Evolutionary conservation across 75 land plant species (phyloP), one percentile per base, ranked within the genome.

Genomic region (Ceratopteris richardii): DNA sequence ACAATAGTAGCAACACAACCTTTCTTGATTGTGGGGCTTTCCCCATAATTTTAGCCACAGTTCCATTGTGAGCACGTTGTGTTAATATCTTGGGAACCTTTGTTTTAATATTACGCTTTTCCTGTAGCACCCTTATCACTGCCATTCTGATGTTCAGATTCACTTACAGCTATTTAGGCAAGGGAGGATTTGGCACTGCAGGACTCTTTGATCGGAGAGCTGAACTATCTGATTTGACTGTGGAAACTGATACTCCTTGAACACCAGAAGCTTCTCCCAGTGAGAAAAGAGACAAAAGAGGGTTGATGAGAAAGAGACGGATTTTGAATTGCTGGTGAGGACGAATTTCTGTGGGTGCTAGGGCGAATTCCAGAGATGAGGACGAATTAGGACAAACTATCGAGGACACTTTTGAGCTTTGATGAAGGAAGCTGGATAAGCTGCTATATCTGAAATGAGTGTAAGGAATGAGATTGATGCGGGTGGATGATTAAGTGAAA

Each of bases 51-150:
- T 55, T 1, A 60, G 36, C 44, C 3, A 20, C 62, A 71, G 0
- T 57, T 68, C 44, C 55, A 53, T 17, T 65, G 66, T 23, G 18
- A 25, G 0, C 53, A 0, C n/a, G 65, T 19, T 36, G 27, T 31
- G 31, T 54, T 31, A 59, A 44, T 68, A 14, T 74, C 66, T 42
- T 64, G 69, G 21, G 53, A 24, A n/a, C 47, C 13, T 44, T 62
- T 39, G 66, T 36, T 59, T 29, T 31, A 26, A 13, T 18, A 12
- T 14, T 29, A 60, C 25, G n/a, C 21, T 24, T 14, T 21, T 16
- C 14, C 5, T 20, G 56, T 25, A 22, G 21, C 12, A 17, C 18
- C 18, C 51, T 48, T 48, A 4, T 48, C 20, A 48, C 19, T 48
- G 14, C 18, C 18, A 18, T 9, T 48, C 14, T 40, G 42, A 40